These are phyloP conservation scores for Microdochium bolleyi DNA, from an alignment of 2,329 filamentous ascomycete species.

Conservation along the genomic window DNA sequence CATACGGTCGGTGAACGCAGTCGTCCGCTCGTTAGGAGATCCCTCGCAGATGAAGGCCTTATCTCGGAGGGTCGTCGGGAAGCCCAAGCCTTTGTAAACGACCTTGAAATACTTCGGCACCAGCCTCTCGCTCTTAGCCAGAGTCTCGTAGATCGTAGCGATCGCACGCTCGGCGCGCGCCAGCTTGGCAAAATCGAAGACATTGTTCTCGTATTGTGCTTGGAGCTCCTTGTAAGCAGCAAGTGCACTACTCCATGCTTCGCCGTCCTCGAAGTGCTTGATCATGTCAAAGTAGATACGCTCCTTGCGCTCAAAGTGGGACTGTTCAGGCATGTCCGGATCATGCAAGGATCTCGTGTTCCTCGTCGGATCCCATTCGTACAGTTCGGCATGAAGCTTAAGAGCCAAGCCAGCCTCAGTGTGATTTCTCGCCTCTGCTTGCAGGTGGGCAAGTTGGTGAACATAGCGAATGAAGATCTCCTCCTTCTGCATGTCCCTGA, in stretches of 20 bases:
- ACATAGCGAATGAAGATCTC: conserved; percentile 96
- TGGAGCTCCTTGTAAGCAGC: conserved; percentile 86
- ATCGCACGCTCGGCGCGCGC: conserved; percentile 85
- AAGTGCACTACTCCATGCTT: conserved; percentile 84
- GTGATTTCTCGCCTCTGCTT: conserved; percentile 67
- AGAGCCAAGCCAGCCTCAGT: conserved; percentile 86
- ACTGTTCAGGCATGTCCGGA: conserved; percentile 74
- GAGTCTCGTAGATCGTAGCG: conserved; percentile 83
- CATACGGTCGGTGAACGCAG: conserved; percentile 83
- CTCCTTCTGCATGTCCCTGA: conserved; percentile 93
- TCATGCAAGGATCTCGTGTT: conserved; percentile 60
- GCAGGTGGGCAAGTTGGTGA: conserved; percentile 77
- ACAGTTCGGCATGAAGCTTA: conserved; percentile 83
- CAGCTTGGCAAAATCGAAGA: conserved; percentile 88
- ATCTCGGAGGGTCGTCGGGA: conserved; percentile 71
- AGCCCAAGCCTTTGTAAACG: conserved; percentile 81
- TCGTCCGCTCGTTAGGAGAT: conserved; percentile 64
- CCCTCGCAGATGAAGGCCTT: conserved; percentile 93
- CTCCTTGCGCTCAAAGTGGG: conserved; percentile 88
- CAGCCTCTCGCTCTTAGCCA: conserved; percentile 71
- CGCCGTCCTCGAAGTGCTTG: conserved; percentile 88
- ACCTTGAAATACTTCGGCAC: conserved; percentile 88
- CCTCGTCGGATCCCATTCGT: conserved; percentile 76
- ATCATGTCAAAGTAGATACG: conserved; percentile 91
- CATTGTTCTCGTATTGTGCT: conserved; percentile 79